Conservation (phyloP, 202 grass and related monocot species). For the Carex arenaria region DNA sequence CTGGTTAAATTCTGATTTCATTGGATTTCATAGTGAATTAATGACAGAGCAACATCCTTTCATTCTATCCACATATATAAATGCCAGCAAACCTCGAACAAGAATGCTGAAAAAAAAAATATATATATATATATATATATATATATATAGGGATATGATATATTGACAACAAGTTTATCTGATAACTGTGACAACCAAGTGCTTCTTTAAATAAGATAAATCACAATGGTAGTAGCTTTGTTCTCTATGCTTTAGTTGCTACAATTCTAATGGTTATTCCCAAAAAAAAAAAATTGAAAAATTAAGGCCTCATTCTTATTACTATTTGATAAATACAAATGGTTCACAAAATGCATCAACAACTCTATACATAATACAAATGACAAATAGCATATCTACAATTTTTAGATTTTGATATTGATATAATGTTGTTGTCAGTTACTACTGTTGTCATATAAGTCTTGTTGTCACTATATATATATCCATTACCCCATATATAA, state of each 20-base stretch:
- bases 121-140: background rate
- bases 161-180: background rate
- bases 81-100: background rate
- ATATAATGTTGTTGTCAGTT: background rate
- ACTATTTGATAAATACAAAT: background rate
- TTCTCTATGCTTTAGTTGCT: too few relatives aligned
- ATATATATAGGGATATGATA: background rate
- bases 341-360: background rate
- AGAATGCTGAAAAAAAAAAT: background rate
- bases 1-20: background rate
- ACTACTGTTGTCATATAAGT: background rate
- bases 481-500: background rate
- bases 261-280: too few relatives aligned
- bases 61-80: background rate
- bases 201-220: too few relatives aligned
- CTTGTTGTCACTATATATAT: background rate
- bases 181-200: too few relatives aligned
- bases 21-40: background rate
- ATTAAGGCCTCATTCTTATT: too few relatives aligned
- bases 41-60: background rate
- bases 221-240: too few relatives aligned
- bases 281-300: too few relatives aligned
- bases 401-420: background rate
- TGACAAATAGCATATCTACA: background rate
- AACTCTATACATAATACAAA: background rate